Evolutionary conservation across 306 rosid species (phyloP).

Genomic region (Boehmeria nivea): DNA sequence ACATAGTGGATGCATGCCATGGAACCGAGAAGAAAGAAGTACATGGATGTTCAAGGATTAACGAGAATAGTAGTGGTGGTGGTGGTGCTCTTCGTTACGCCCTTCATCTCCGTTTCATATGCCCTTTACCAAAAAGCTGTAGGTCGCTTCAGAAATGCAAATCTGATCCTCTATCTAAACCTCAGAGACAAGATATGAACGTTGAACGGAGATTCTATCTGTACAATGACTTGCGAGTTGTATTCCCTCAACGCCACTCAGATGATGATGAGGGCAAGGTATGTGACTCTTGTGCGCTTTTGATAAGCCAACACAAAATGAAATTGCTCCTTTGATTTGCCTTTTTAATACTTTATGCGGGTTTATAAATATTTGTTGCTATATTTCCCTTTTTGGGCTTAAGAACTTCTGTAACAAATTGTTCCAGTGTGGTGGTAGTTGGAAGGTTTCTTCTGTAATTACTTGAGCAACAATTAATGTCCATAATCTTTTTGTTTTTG

Average conservation of each 20-base stretch:
- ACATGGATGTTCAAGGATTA: conserved; percentile 48
- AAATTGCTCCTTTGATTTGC: background rate
- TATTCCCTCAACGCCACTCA: conserved; percentile 95
- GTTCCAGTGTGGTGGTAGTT: too few relatives aligned
- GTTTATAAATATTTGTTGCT: background rate
- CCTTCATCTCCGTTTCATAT: conserved; percentile 86
- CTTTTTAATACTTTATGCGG: background rate
- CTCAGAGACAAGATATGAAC: conserved; percentile 43
- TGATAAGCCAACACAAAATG: too few relatives aligned
- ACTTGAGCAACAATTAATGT: too few relatives aligned
- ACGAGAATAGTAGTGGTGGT: conserved; percentile 40
- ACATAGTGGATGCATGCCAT: conserved; percentile 43
- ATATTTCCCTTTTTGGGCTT: background rate
- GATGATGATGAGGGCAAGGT: conserved; percentile 99
- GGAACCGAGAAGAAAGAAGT: conserved; percentile 45
- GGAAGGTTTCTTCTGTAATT: too few relatives aligned
- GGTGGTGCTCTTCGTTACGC: conserved; percentile 85
- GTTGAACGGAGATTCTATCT: conserved; percentile 80
- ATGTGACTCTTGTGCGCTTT: conserved; percentile 13
- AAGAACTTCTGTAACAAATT: background rate
- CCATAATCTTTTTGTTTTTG: too few relatives aligned
- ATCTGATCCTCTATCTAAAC: conserved; percentile 26
- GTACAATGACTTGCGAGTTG: conserved; percentile 82
- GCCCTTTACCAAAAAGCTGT: conserved; percentile 62
- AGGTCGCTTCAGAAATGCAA: conserved; percentile 50